A percentile compares a stretch with the other conserved stretches of the same genome.
phyloP scores from a whole-genome alignment of 177 flowering plant species.

The Vitis hybrid region DNA sequence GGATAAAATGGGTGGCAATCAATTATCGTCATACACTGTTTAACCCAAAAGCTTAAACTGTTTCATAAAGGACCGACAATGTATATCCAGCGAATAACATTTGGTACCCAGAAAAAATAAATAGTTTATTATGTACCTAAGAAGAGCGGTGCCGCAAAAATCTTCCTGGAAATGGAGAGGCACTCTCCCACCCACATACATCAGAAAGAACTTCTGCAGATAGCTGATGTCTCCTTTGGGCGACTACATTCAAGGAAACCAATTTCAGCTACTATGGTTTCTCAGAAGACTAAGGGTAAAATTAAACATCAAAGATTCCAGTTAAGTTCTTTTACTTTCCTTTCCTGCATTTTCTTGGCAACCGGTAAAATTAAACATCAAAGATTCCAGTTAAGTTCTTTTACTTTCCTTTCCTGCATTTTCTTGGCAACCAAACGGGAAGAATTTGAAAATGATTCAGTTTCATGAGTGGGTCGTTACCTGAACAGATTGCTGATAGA shows the following conservation, averaged over 20 bases:
- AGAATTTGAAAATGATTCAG: neutral
- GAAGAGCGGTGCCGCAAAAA: conserved; percentile 96
- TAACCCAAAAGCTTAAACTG: too few species aligned
- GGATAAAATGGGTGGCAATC: too few species aligned
- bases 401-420: neutral
- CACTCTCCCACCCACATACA: conserved; percentile 83
- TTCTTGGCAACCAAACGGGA: conserved; percentile 4
- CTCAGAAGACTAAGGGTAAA: neutral
- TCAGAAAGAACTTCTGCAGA: conserved; percentile 86
- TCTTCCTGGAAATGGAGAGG: conserved; percentile 97
- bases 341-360: neutral
- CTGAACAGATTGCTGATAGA: conserved; percentile 95
- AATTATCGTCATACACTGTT: too few species aligned
- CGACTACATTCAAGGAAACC: conserved; percentile 43
- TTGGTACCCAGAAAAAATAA: too few species aligned
- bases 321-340: too few species aligned
- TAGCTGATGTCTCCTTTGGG: conserved; percentile 98
- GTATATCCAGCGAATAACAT: neutral
- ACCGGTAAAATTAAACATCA: neutral
- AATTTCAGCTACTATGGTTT: neutral
- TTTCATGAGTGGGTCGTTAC: conserved; percentile 18
- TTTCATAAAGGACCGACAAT: neutral
- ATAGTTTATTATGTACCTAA: conserved; percentile 46
- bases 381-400: neutral
- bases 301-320: neutral